Percentiles rank a stretch among this genome's conserved stretches.
Conservation (phyloP, 176 grass and related monocot species). For the Oryza meridionalis region DNA sequence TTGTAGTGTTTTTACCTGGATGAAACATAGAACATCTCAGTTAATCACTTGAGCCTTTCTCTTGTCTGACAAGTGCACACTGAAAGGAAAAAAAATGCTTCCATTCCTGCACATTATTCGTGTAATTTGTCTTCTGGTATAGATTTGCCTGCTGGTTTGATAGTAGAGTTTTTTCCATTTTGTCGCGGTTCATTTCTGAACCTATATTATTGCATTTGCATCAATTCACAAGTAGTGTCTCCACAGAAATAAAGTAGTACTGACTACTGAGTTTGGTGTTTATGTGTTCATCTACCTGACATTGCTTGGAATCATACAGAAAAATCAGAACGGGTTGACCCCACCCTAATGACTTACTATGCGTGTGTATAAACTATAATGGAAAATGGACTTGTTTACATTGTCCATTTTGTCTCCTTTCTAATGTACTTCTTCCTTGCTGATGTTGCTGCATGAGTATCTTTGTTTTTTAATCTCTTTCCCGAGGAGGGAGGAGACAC, state of each 20-base stretch:
- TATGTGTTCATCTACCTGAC: constrained; percentile 9
- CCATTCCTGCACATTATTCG: constrained; percentile 8
- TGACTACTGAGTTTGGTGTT: not conserved
- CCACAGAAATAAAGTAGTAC: not conserved
- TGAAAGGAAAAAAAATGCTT: not conserved
- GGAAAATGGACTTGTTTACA: constrained; percentile 2
- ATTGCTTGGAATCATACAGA: constrained; percentile 27
- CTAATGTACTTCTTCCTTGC: constrained; percentile 37
- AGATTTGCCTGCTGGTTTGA: not conserved
- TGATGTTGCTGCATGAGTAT: constrained; percentile 55
- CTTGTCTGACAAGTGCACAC: not conserved
- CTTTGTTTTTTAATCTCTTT: constrained; percentile 43
- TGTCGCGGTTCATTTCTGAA: not conserved
- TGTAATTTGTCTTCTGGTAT: constrained; percentile 7
- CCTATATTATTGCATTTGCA: not conserved
- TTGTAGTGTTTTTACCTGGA: not conserved
- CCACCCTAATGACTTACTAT: not conserved
- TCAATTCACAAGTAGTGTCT: not conserved
- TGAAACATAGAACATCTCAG: not conserved
- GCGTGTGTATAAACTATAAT: not conserved
- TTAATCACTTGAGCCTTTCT: not conserved
- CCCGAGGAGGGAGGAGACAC: constrained; percentile 6
- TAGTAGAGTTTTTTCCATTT: not conserved
- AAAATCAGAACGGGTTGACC: constrained; percentile 12
- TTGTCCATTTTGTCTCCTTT: constrained; percentile 37